Conservation (phyloP, 768 basidiomycete species). For the Russula olivacea region DNA sequence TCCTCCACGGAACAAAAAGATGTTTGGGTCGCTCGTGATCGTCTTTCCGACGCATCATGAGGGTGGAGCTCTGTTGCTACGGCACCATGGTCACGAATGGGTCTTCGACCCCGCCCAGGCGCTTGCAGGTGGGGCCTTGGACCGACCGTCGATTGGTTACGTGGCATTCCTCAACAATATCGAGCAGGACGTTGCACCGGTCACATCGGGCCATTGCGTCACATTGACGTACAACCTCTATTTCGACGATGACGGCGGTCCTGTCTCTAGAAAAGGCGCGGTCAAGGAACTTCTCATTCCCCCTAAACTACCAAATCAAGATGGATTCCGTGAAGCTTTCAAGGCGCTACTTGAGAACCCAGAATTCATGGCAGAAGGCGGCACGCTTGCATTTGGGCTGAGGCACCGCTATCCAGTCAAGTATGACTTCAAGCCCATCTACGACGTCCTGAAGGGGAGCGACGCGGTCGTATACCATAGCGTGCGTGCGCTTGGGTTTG, state of each 20-base stretch:
- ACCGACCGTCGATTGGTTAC: constrained; percentile 25
- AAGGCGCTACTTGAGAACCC: not conserved
- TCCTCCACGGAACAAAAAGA: not conserved
- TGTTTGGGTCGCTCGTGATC: not conserved
- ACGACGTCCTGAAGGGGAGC: constrained; percentile 8
- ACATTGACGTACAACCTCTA: constrained; percentile 43
- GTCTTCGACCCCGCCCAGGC: no score
- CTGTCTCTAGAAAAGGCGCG: not conserved
- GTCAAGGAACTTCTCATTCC: not conserved
- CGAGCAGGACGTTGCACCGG: no score
- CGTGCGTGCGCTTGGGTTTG: not conserved
- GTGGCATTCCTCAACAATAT: constrained; percentile 34
- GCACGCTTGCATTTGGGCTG: not conserved
- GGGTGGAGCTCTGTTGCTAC: constrained; percentile 41
- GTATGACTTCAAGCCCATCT: not conserved
- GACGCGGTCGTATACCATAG: constrained; percentile 4
- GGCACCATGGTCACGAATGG: constrained; percentile 23
- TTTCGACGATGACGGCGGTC: constrained; percentile 10
- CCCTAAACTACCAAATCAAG: not conserved
- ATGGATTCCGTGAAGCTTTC: constrained; percentile 10
- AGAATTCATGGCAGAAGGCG: not conserved
- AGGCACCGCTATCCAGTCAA: not conserved
- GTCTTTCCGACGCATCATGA: constrained; percentile 33
- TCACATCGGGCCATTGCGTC: constrained; percentile 32
- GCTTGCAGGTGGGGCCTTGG: not conserved